Conservation (phyloP, 495 filamentous ascomycete genomes). For the Aspergillus olivimuriae region DNA sequence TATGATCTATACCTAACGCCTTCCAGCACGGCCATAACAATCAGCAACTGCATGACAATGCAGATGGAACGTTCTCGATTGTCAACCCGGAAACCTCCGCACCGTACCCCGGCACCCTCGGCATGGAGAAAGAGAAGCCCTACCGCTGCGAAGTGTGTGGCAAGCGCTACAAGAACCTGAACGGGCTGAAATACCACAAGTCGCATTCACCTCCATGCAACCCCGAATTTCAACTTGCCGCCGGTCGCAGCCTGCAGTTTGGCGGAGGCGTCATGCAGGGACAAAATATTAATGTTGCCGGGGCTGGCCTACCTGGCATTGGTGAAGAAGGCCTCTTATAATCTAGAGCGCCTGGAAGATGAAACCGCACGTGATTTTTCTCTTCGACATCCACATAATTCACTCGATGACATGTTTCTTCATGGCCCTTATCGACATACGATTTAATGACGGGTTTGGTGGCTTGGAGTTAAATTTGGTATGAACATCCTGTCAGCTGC, state of each 20-base stretch:
- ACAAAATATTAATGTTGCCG: slow-evolving; percentile 46
- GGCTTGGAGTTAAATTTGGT: slow-evolving; percentile 24
- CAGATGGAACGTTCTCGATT: slow-evolving; percentile 94
- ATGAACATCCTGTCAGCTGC: slow-evolving; percentile 12
- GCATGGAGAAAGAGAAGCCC: slow-evolving; percentile 99
- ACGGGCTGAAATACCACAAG: slow-evolving; percentile 91
- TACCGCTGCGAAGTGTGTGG: slow-evolving; percentile 95
- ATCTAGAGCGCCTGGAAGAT: neutral
- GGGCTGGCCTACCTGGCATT: slow-evolving; percentile 46
- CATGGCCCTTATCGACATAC: slow-evolving; percentile 17
- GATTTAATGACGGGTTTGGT: slow-evolving; percentile 25
- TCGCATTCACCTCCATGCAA: slow-evolving; percentile 73
- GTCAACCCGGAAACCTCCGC: slow-evolving; percentile 92
- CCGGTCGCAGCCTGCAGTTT: slow-evolving; percentile 33
- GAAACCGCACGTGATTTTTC: slow-evolving; percentile 7
- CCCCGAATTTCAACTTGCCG: slow-evolving; percentile 42
- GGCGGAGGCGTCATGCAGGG: slow-evolving; percentile 46
- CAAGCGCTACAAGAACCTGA: slow-evolving; percentile 99
- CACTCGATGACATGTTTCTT: slow-evolving; percentile 14
- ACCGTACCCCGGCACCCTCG: slow-evolving; percentile 90
- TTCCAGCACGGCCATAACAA: slow-evolving; percentile 86
- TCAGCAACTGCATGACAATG: slow-evolving; percentile 90
- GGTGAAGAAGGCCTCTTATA: slow-evolving; percentile 45
- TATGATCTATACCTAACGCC: too few species aligned
- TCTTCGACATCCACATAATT: slow-evolving; percentile 13